Conservation (phyloP, 192 early-diverging fungal genomes). For the Entophlyctis luteolus region DNA sequence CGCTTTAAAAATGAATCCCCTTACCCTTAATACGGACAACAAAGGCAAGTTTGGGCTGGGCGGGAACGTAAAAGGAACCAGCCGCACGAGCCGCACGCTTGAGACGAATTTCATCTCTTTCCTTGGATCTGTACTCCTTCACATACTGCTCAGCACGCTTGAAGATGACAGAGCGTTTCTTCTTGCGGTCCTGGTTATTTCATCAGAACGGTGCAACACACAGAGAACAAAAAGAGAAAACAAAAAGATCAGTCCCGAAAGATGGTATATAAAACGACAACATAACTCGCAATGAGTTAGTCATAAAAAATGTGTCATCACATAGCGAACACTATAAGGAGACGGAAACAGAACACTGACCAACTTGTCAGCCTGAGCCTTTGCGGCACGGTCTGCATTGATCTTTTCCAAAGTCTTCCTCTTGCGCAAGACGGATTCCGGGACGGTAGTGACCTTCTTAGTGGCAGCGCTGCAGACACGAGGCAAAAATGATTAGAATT, state of each 20-base stretch:
- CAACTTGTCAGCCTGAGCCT: slow-evolving; percentile 44
- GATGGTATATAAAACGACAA: slow-evolving; percentile 55
- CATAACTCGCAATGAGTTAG: slow-evolving; percentile 45
- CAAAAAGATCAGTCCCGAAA: slow-evolving; percentile 60
- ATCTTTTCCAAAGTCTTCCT: slow-evolving; percentile 59
- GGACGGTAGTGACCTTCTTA: slow-evolving; percentile 45
- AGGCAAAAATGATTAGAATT: no score
- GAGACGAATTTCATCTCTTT: slow-evolving; percentile 87
- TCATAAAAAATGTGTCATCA: slow-evolving; percentile 35
- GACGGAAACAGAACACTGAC: slow-evolving; percentile 28
- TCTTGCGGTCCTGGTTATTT: slow-evolving; percentile 35
- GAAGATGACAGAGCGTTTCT: slow-evolving; percentile 94
- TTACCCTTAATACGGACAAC: slow-evolving; percentile 93
- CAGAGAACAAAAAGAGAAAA: slow-evolving; percentile 8
- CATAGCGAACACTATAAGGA: neutral
- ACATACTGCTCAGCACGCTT: slow-evolving; percentile 99
- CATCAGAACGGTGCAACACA: neutral
- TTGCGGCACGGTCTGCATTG: slow-evolving; percentile 52
- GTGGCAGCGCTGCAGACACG: neutral
- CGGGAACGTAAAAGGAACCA: slow-evolving; percentile 91
- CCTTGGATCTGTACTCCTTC: slow-evolving; percentile 89
- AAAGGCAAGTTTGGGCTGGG: slow-evolving; percentile 94
- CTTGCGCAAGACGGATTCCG: slow-evolving; percentile 66
- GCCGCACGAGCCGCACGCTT: slow-evolving; percentile 86
- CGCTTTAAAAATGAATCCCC: slow-evolving; percentile 5